Base-by-base conservation (phyloP, 2,329 filamentous ascomycete species). In the Paecilomyces variotii region DNA sequence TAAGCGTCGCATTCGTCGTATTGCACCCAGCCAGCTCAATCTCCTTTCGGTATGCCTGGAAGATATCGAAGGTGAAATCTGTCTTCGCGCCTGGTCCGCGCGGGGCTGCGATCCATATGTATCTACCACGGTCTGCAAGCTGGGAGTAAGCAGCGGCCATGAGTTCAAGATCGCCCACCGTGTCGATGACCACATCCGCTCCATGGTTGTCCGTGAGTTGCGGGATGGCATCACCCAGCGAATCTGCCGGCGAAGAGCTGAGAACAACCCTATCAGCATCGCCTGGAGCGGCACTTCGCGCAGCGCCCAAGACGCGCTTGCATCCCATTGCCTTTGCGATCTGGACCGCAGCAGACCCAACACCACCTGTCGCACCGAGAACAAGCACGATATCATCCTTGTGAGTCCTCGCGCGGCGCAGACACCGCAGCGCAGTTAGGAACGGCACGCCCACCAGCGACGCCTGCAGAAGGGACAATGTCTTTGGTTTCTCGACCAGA, bases 361-460 rank as follows among this genome's bases (percentile, higher is more conserved):
- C 70, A 27, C 63, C 61, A 2, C 70, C 70, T 10, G 57, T 65
- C 4, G 67, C 62, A 1, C 70, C 69, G 1, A 70, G 61, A 0
- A 72, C 64, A n/a, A 71, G 62, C 2, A 72, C 68, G 2, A 56
- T 59, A 26, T 72, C 69, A 28, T 55, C 62, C 1, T 58, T 60
- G 1, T 63, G 66, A 1, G 60, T 64, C 9, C 58, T 54, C 7
- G 67, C 65, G 28, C 64, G 56, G 24, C 49, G 58, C 24, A 72
- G 55, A 51, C 64, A 63, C 4, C 68, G 53, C 25, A 61, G 54
- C 4, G 68, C 70, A 1, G 62, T 68, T 1, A 68, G 69, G 26
- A 65, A 70, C 2, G 68, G 66, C 14, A 66, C 64, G 2, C 69
- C 69, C 1, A 70, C 58, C 27, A 62, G 63, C 24, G 69, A 67